These are phyloP conservation scores for Cordyceps militaris DNA, from an alignment of 2,329 filamentous ascomycete species.

Conservation along the genomic window DNA sequence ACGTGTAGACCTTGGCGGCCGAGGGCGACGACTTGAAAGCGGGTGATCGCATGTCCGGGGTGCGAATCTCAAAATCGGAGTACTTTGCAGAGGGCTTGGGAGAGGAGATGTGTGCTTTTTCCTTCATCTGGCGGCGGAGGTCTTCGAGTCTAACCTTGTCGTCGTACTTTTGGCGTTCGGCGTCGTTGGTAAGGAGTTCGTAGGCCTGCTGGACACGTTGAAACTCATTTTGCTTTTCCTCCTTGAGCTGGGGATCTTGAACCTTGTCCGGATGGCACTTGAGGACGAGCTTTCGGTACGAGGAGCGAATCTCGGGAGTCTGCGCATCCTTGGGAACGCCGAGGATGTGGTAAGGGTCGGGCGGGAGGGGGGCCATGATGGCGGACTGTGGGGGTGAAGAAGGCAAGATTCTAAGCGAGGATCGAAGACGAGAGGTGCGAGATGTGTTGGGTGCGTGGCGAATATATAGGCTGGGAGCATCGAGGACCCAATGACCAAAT, in stretches of 20 bases:
- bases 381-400: slow-evolving; percentile 16
- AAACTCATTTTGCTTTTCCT: slow-evolving; percentile 77
- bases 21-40: slow-evolving; percentile 33
- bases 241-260: slow-evolving; percentile 68
- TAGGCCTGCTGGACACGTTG: slow-evolving; percentile 90
- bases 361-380: slow-evolving; percentile 44
- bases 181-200: slow-evolving; percentile 77
- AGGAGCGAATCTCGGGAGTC: slow-evolving; percentile 63
- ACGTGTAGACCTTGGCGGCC: slow-evolving; percentile 28
- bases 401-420: background rate
- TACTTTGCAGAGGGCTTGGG: slow-evolving; percentile 33
- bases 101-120: slow-evolving; percentile 37
- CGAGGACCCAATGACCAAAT: background rate
- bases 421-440: background rate
- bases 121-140: slow-evolving; percentile 48
- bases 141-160: slow-evolving; percentile 62
- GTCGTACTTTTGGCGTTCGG: slow-evolving; percentile 68
- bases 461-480: slow-evolving; percentile 1
- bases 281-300: slow-evolving; percentile 78
- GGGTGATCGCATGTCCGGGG: slow-evolving; percentile 41
- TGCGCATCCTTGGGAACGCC: slow-evolving; percentile 68
- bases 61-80: slow-evolving; percentile 41
- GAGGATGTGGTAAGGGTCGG: slow-evolving; percentile 74
- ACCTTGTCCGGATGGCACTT: slow-evolving; percentile 91
- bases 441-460: background rate